Evolutionary conservation across 75 land plant genomes (phyloP), one percentile per base, ranked within the genome.

Genomic region (Isoetes taiwanensis): DNA sequence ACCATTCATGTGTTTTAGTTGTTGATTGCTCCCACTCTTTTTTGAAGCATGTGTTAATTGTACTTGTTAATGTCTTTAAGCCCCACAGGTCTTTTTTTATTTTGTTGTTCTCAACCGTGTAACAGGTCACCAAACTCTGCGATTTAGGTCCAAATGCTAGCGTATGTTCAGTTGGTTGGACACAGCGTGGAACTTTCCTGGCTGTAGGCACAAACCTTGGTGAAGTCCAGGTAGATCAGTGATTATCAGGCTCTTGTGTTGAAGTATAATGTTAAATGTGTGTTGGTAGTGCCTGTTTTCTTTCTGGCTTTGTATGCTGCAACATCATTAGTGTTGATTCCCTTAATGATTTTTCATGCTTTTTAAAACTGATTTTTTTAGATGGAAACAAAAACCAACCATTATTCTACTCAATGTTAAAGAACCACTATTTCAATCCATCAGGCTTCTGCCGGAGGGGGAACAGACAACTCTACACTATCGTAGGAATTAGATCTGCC

Each of bases 161-260:
- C 48, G 91, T 94, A 0, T 89, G 90, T 61, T 73, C 96, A 0
- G 87, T 94, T 29, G 86, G 82, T 25, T 94, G 99, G 99, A 89
- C 96, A n/a, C 69, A 75, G 34, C 79, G 88, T 52, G 99, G 99
- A 14, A 82, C 96, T n/a, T 89, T 74, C 68, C 71, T 94, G 28
- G 80, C 99, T 38, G 68, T 94, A 41, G 99, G 99, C 6, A 94
- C 96, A 38, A 76, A 63, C 64, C 82, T 72, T 35, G 99, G 99
- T 34, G 86, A 94, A 59, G 85, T 94, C 50, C 95, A 88, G 76
- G 95, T 88, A 74, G 43, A 3, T 54, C 3, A 5, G n/a, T 16
- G 23, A 16, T 17, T n/a, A n/a, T 17, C 23, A 3, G 50, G 6
- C 50, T 46, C 23, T 3, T 17, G 16, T 46, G 50, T 16, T 46